phyloP scores from a whole-genome alignment of 2,329 filamentous ascomycete genomes.

The Colletotrichum shisoi region DNA sequence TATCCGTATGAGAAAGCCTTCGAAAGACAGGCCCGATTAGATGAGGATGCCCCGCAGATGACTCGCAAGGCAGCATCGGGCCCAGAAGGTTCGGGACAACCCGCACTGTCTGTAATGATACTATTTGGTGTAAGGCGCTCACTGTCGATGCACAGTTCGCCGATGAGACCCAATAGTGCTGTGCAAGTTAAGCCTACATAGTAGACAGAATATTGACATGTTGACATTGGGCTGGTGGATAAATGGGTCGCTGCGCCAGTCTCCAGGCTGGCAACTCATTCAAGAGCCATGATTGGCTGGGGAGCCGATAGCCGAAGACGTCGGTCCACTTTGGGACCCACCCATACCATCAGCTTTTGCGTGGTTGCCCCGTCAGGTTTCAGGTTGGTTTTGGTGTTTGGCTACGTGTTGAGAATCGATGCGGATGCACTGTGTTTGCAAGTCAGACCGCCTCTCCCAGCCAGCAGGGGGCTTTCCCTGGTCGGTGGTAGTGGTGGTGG shows the following conservation, averaged over 20 bases:
- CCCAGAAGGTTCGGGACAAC: constrained; percentile 21
- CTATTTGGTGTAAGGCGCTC: too few species aligned
- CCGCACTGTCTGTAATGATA: not conserved
- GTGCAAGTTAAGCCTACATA: constrained; percentile 12
- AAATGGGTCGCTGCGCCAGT: not conserved
- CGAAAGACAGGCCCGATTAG: not conserved
- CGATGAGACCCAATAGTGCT: not conserved
- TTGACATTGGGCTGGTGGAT: constrained; percentile 18
- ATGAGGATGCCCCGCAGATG: constrained; percentile 25
- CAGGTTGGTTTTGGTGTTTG: constrained; percentile 34
- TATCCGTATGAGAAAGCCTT: not conserved
- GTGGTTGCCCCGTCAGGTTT: constrained; percentile 49
- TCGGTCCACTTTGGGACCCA: not conserved
- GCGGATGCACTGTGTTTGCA: not conserved
- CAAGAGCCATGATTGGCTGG: constrained; percentile 15
- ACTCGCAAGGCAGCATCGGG: not conserved
- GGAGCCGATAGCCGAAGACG: not conserved
- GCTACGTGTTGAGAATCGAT: not conserved
- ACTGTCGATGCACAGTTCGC: not conserved
- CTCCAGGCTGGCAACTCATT: not conserved
- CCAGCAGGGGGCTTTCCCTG: constrained; percentile 8
- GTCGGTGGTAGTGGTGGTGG: too few species aligned
- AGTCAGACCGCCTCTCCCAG: not conserved
- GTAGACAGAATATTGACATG: constrained; percentile 13
- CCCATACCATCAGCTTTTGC: constrained; percentile 1